A percentile compares a stretch with the other conserved stretches of the same genome.
phyloP scores from a whole-genome alignment of 108 stramenopile genomes.

The Discostella stelligeroides region DNA sequence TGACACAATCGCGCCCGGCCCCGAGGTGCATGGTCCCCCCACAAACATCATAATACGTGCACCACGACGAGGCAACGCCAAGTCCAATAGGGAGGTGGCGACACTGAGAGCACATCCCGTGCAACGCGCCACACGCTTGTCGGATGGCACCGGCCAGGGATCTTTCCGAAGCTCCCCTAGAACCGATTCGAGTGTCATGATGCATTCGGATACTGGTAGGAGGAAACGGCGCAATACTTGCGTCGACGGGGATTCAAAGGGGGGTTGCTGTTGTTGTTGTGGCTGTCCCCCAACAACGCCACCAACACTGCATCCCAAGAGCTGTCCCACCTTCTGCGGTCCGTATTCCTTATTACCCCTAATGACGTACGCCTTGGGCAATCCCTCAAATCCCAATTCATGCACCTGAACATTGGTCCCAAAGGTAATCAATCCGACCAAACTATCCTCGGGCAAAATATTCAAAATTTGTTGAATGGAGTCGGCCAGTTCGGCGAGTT shows the following conservation, averaged over 20 bases:
- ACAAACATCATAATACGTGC: conserved; percentile 97
- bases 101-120: conserved; percentile 92
- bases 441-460: conserved; percentile 92
- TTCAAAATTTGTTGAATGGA: conserved; percentile 92
- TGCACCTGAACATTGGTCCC: conserved; percentile 98
- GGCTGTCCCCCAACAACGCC: conserved; percentile 1
- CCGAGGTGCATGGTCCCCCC: conserved; percentile 96
- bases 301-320: conserved; percentile 68
- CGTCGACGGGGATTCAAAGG: conserved; percentile 55
- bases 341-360: conserved; percentile 91
- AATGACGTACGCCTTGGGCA: conserved; percentile 93
- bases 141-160: conserved; percentile 94
- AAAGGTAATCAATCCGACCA: conserved; percentile 97
- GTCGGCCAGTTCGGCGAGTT: conserved; percentile 94
- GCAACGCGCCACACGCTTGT: conserved; percentile 92
- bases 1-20: conserved; percentile 92
- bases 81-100: conserved; percentile 89
- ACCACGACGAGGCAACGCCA: conserved; percentile 90
- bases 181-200: conserved; percentile 90
- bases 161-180: conserved; percentile 97
- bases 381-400: conserved; percentile 93
- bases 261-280: conserved; percentile 45
- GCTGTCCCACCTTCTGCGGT: conserved; percentile 82
- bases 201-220: conserved; percentile 91
- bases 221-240: conserved; percentile 90